Evolutionary conservation across 1,284 basidiomycete genomes (phyloP), one percentile per base, ranked within the genome.

Genomic region (Sparassis latifolia): DNA sequence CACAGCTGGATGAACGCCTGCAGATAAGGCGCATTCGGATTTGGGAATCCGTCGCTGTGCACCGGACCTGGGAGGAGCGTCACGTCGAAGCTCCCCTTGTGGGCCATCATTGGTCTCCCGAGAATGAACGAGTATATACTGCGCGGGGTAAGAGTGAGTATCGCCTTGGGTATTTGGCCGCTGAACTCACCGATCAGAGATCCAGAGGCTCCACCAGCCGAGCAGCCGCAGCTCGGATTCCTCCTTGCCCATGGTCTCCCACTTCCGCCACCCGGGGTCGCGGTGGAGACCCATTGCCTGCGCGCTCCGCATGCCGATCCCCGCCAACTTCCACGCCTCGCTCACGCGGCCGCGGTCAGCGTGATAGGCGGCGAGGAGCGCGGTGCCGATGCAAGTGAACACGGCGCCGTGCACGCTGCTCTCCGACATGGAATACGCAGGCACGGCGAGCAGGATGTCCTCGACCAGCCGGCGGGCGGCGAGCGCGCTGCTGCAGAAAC

Each of bases 241-340:
- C 44, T 76, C 70, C 44, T 69, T 66, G 3, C 70, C 72, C 71
- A 77, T 76, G 52, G 68, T 66, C 52, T 75, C 72, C 75, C 75
- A 78, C 46, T 68, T 68, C 29, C 59, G 60, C 72, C 74, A 74
- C 10, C 66, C 68, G 2, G 76, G 75, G 58, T 79, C 78, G 27
- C 71, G 69, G 58, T 79, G 76, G 60, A 80, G 66, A 1, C 77
- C 77, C n/a, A 76, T 65, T 7, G 76, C 70, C 56, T 75, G 67
- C 4, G 76, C 78, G 45, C 65, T 69, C 30, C 76, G 66, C 32
- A 77, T 60, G 9, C 70, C 72, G 33, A 59, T 65, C 1, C 77
- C 77, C 10, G 72, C 62, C 39, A 80, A 56, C 63, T 78, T 78
- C 77, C 78, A 79, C 2, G 76, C 75, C 56, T 79, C 78, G 53